Percentiles rank a stretch among this genome's conserved stretches.
Conservation (phyloP, 1,284 basidiomycete genomes). For the Phellinidium pouzarii region DNA sequence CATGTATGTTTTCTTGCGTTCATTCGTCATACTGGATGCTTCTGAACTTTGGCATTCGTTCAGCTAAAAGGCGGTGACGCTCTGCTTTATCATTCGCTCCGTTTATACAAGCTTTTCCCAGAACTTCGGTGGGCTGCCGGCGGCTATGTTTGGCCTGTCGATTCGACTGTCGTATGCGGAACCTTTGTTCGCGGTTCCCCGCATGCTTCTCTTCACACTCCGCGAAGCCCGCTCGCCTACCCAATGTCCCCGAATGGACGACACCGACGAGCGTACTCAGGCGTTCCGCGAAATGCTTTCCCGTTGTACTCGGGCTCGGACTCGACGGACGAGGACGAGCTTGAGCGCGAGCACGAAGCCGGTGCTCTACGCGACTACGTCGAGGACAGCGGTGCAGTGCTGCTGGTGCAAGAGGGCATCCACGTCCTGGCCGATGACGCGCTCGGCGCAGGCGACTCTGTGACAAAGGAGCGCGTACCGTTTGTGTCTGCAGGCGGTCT, state of each 20-base stretch:
- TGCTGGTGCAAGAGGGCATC: constrained; percentile 56
- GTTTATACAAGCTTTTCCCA: constrained; percentile 64
- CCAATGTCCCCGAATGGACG: constrained; percentile 10
- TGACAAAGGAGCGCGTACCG: constrained; percentile 62
- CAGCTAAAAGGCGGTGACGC: constrained; percentile 74
- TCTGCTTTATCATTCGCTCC: constrained; percentile 66
- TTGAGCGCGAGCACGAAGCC: constrained; percentile 36
- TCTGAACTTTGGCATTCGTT: not conserved
- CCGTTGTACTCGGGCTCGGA: constrained; percentile 12
- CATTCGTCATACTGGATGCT: constrained; percentile 2
- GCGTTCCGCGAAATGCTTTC: constrained; percentile 2
- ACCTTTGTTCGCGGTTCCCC: constrained; percentile 36
- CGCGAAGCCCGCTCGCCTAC: constrained; percentile 24
- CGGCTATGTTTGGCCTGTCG: constrained; percentile 72
- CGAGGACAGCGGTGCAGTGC: constrained; percentile 60
- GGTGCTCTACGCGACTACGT: constrained; percentile 49
- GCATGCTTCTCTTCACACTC: constrained; percentile 28
- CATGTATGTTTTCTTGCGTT: constrained; percentile 39
- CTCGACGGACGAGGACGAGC: constrained; percentile 15
- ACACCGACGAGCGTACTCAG: constrained; percentile 9
- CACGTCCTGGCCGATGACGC: constrained; percentile 52
- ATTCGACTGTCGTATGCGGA: constrained; percentile 58
- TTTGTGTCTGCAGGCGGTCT: constrained; percentile 60
- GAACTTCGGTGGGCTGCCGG: constrained; percentile 75
- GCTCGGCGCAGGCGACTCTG: constrained; percentile 31